These are phyloP conservation scores for Pythium aquatile DNA, from an alignment of 352 stramenopile species.

Conservation along the genomic window DNA sequence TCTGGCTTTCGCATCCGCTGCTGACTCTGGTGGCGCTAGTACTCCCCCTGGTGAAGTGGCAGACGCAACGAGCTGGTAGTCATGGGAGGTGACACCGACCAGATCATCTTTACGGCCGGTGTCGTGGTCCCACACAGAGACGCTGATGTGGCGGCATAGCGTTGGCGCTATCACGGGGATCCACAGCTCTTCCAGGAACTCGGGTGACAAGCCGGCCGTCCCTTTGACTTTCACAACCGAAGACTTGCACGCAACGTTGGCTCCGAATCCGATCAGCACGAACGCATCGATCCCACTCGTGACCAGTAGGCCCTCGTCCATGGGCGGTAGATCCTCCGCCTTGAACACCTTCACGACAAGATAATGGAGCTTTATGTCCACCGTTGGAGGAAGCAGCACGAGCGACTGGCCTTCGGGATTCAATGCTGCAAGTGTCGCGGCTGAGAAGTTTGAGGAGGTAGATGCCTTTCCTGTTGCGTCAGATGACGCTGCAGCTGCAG, in stretches of 20 bases:
- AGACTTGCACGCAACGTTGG: conserved; percentile 42
- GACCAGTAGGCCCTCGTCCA: conserved; percentile 58
- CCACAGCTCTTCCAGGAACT: conserved; percentile 85
- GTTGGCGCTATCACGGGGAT: conserved; percentile 78
- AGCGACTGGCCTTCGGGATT: conserved; percentile 36
- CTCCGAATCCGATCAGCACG: conserved; percentile 68
- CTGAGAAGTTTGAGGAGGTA: not conserved
- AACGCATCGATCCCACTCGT: conserved; percentile 82
- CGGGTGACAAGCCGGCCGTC: conserved; percentile 37
- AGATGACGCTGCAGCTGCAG: not conserved
- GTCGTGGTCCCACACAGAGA: conserved; percentile 85
- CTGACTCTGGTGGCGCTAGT: conserved; percentile 1
- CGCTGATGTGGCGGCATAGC: conserved; percentile 61
- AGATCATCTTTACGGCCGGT: conserved; percentile 64
- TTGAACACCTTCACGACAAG: conserved; percentile 76
- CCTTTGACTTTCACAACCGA: conserved; percentile 68
- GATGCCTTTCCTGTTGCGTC: not conserved
- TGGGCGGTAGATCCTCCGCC: conserved; percentile 78
- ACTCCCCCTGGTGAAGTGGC: conserved; percentile 32
- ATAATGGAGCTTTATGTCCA: conserved; percentile 80
- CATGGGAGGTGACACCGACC: conserved; percentile 60
- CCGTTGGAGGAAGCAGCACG: conserved; percentile 67
- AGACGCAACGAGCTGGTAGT: conserved; percentile 65
- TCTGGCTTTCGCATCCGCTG: conserved; percentile 7
- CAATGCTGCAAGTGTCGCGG: not conserved